phyloP scores from a whole-genome alignment of 2,329 filamentous ascomycete species.

The Arthrobotrys conoides region DNA sequence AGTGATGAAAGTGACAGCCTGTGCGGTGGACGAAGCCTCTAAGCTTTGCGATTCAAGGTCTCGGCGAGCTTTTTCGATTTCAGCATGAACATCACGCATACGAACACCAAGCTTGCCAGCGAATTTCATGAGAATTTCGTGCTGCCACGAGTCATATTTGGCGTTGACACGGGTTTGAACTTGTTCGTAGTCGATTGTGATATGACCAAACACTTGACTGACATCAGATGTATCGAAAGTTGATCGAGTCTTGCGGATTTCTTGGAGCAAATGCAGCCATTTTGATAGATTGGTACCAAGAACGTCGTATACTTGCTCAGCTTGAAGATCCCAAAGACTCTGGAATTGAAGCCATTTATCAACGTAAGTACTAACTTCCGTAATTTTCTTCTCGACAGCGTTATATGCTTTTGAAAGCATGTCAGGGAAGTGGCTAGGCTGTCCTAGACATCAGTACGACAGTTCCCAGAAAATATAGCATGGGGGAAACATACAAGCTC shows the following conservation, averaged over 20 bases:
- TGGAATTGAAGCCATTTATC: constrained; percentile 99
- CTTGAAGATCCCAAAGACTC: constrained; percentile 96
- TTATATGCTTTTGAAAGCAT: constrained; percentile 84
- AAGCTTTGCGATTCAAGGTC: constrained; percentile 93
- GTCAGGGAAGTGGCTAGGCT: constrained; percentile 82
- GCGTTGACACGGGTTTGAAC: constrained; percentile 98
- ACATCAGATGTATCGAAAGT: constrained; percentile 98
- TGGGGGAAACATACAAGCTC: constrained; percentile 71
- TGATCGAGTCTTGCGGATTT: constrained; percentile 92
- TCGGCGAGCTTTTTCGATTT: constrained; percentile 89
- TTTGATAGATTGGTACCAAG: constrained; percentile 90
- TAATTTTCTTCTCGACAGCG: constrained; percentile 85
- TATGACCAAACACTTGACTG: constrained; percentile 90
- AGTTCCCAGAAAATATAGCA: not conserved
- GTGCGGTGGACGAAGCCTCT: constrained; percentile 93
- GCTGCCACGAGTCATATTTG: constrained; percentile 99
- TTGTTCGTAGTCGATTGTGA: constrained; percentile 97
- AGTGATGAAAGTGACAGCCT: constrained; percentile 98
- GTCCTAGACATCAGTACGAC: constrained; percentile 1
- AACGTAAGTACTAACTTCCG: constrained; percentile 85
- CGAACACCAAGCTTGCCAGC: constrained; percentile 87
- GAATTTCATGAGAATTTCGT: constrained; percentile 95
- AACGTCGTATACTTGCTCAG: constrained; percentile 92
- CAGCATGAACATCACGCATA: constrained; percentile 91
- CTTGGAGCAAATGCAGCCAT: constrained; percentile 96